Conservation (phyloP, 208 protist species). For the Zelonia costaricensis region DNA sequence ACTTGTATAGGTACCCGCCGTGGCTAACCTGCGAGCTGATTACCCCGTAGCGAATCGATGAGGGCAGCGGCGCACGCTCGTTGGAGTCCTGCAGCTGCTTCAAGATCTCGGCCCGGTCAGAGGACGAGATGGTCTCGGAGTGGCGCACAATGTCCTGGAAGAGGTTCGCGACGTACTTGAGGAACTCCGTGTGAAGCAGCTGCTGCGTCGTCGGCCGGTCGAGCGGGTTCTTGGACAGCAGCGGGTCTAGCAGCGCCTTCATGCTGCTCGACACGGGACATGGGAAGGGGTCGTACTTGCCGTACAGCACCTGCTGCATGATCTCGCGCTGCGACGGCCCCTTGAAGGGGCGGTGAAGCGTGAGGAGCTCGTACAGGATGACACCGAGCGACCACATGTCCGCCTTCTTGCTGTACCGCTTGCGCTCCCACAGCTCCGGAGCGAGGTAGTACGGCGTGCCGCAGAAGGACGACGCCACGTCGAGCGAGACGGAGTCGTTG, state of each 20-base stretch:
- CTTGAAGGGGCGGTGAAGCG: constrained; percentile 87
- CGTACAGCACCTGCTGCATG: constrained; percentile 82
- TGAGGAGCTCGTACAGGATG: constrained; percentile 88
- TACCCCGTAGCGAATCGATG: constrained; percentile 58
- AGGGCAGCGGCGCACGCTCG: constrained; percentile 39
- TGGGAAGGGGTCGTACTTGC: constrained; percentile 77
- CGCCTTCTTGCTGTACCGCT: constrained; percentile 93
- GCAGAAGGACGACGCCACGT: constrained; percentile 81
- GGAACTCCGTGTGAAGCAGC: constrained; percentile 79
- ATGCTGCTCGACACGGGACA: constrained; percentile 69
- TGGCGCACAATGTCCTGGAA: constrained; percentile 88
- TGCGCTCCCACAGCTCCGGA: constrained; percentile 91
- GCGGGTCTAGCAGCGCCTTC: constrained; percentile 65
- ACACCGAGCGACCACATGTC: constrained; percentile 94
- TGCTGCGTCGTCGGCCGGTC: constrained; percentile 73
- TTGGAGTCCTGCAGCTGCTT: constrained; percentile 59
- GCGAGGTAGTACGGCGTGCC: constrained; percentile 95
- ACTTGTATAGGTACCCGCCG: constrained; percentile 82
- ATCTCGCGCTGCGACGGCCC: constrained; percentile 81
- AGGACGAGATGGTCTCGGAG: constrained; percentile 64
- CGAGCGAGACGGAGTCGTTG: constrained; percentile 76
- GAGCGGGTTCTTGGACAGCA: constrained; percentile 67
- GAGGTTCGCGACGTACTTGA: constrained; percentile 91
- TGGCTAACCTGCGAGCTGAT: constrained; percentile 62
- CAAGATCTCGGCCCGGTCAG: constrained; percentile 72